Evolutionary conservation across 2,329 filamentous ascomycete species (phyloP), one percentile per base, ranked within the genome.

Genomic region (Pseudogymnoascus sp.): DNA sequence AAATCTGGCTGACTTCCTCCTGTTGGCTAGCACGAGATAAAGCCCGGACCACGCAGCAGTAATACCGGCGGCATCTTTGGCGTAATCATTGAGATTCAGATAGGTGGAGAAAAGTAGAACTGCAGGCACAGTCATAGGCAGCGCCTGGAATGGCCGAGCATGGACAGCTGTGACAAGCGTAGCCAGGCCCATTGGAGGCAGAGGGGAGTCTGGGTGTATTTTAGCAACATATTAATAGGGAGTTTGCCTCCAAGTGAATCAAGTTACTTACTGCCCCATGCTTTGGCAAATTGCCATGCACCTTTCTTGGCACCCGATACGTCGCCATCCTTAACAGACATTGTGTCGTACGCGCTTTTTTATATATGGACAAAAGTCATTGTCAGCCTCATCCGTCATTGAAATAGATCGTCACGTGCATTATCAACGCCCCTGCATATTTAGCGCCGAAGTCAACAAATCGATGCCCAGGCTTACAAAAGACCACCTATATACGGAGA

Each of bases 41-140:
- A 88, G 70, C 0, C 83, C 84, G 33, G 83, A 86, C 83, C 85
- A 87, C 0, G 85, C 84, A 7, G 84, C 84, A 16, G 80, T 84
- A 4, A 87, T 77, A 5, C 86, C 86, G 0, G 85, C 86, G 18
- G 80, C 79, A 69, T 89, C 87, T 59, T 81, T 82, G 70, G 84
- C 82, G 75, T 82, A 87, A 64, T 80, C 79, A 66, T 80, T 79
- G 31, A 89, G 70, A 71, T 88, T 89, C 50, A 88, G 76, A 70
- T 89, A 89, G 63, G 82, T 83, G 61, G 82, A 82, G 75, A 88
- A 86, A 64, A 89, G 78, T 2, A 89, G 78, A 63, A 87, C 76
- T 1, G 86, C 85, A 4, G 86, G 82, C 71, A 89, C 89, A 66
- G 86, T 74, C 81, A 89, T 85, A 3, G 86, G 86, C 0, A 89